Evolutionary conservation across 2,329 filamentous ascomycete species (phyloP).

Genomic region (Colletotrichum tofieldiae): DNA sequence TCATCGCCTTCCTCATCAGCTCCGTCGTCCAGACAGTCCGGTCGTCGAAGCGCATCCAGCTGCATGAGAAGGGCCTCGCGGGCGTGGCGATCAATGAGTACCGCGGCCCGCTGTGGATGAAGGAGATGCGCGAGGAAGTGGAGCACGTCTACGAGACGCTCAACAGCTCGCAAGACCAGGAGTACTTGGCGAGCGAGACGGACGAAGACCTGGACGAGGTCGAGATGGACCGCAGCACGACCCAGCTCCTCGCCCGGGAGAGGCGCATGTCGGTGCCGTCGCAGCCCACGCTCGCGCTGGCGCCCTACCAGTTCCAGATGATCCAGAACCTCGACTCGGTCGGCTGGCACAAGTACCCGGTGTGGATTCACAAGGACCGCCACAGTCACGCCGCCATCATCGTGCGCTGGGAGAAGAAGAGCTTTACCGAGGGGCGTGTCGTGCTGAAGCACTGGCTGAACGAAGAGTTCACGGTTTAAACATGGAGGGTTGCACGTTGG

Average conservation of each 20-base stretch:
- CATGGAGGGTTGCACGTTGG: neutral
- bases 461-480: slow-evolving; percentile 77
- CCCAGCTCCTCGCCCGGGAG: slow-evolving; percentile 59
- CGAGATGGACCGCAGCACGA: slow-evolving; percentile 55
- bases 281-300: slow-evolving; percentile 83
- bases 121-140: slow-evolving; percentile 81
- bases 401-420: slow-evolving; percentile 77
- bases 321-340: slow-evolving; percentile 81
- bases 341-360: slow-evolving; percentile 75
- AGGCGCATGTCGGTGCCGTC: slow-evolving; percentile 60
- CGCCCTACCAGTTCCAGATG: slow-evolving; percentile 87
- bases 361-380: slow-evolving; percentile 83
- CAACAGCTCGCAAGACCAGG: slow-evolving; percentile 77
- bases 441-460: slow-evolving; percentile 88
- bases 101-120: slow-evolving; percentile 78
- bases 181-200: slow-evolving; percentile 75
- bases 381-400: slow-evolving; percentile 95
- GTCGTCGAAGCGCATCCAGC: slow-evolving; percentile 80
- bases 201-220: slow-evolving; percentile 62
- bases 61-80: slow-evolving; percentile 81
- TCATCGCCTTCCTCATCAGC: slow-evolving; percentile 81
- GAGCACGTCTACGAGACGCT: slow-evolving; percentile 84
- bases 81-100: slow-evolving; percentile 80
- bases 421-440: slow-evolving; percentile 82
- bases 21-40: slow-evolving; percentile 82